Base-by-base conservation (phyloP, 768 basidiomycete genomes). In the Hebeloma cylindrosporum region DNA sequence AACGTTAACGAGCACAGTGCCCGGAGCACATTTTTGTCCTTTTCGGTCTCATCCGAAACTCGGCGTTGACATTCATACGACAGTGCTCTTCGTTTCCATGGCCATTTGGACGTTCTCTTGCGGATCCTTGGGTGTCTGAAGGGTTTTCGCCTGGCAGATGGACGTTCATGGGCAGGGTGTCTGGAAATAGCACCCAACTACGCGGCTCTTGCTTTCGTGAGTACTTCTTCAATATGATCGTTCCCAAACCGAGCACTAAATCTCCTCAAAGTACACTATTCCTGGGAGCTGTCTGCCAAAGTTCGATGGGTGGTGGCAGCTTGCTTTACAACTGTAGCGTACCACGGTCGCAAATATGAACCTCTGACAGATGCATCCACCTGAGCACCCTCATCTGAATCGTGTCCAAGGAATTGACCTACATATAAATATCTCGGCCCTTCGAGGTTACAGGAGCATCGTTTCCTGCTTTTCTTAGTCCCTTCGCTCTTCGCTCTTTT, bases 401-500 rank as follows among this genome's bases (percentile, higher is more conserved):
- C 29, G 43, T 40, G 31, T 25, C 27, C 40, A 43, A 40, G 26
- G 16, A 26, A 11, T 26, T 43, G 44, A 8, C 32, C 13, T 20
- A 22, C 10, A 43, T 54, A 54, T 56, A 56, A 52, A 56, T 52
- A 56, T 51, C 31, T 9, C 4, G 23, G 31, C 10, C 9, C 6
- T 25, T 35, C 42, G 29, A 31, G 26, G 18, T 16, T 23, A 36
- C 27, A 47, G 29, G 47, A 47, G 39, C 54, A 56, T 52, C 50
- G 45, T 20, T 43, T 43, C 40, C 45, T 48, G 36, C 34, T 44
- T 52, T 54, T 45, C 43, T 45, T 48, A 41, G 34, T 50, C 43
- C 32, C 35, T 53, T 58, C 34, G 43, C 47, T 56, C 47, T 54
- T 56, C 48, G 49, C 53, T 50, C 48, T 43, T 47, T 52, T 59